These are phyloP conservation scores for Scutellaria galericulata DNA, from an alignment of 257 asterid genomes.

Conservation along the genomic window DNA sequence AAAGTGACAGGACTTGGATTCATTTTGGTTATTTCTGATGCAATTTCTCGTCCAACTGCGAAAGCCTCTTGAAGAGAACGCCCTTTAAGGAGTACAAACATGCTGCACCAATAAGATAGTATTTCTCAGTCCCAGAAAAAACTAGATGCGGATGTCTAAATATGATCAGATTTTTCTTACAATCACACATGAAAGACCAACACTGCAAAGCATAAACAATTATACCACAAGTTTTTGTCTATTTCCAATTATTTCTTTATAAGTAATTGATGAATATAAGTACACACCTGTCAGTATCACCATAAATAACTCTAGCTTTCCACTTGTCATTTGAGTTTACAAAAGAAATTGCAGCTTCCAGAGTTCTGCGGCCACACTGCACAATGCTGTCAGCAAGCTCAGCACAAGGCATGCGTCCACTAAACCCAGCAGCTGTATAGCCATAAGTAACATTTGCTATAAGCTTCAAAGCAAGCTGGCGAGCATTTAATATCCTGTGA, in stretches of 20 bases:
- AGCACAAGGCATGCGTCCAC: constrained; percentile 99
- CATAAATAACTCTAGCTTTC: constrained; percentile 90
- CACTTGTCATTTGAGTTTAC: constrained; percentile 76
- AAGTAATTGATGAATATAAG: neutral
- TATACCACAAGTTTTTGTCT: neutral
- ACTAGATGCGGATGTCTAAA: neutral
- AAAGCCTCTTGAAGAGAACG: constrained; percentile 84
- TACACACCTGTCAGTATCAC: constrained; percentile 91
- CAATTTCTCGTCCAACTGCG: constrained; percentile 81
- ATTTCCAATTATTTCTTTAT: neutral
- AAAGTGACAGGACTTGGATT: constrained; percentile 82
- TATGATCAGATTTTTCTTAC: neutral
- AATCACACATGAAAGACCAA: constrained; percentile 20
- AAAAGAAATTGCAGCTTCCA: constrained; percentile 85
- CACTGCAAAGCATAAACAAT: constrained; percentile 7
- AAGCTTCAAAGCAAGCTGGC: constrained; percentile 97
- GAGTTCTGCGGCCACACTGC: constrained; percentile 94
- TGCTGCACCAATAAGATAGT: constrained; percentile 56
- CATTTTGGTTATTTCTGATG: constrained; percentile 78
- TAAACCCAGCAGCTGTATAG: constrained; percentile 98
- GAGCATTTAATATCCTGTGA: constrained; percentile 83
- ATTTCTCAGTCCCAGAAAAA: constrained; percentile 27
- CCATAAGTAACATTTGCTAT: constrained; percentile 98
- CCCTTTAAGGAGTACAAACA: constrained; percentile 96
- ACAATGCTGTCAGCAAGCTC: constrained; percentile 99